These are phyloP conservation scores for Candida ficus DNA, from an alignment of 805 yeast genomes.

Conservation along the genomic window DNA sequence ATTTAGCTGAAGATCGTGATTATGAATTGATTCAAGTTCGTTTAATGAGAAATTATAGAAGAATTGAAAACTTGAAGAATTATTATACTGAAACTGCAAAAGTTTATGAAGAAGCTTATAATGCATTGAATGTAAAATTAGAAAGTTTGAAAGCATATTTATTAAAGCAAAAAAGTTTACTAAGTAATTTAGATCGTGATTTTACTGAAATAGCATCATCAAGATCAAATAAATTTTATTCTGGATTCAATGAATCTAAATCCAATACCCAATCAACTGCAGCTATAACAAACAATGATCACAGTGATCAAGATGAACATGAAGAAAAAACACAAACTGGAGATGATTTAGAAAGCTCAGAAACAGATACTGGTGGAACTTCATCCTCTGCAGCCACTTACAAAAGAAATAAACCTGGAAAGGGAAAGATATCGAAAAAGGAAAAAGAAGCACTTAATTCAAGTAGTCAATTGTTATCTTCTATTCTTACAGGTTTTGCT, in stretches of 20 bases:
- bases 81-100: conserved; percentile 25
- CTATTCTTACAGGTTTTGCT: conserved; percentile 27
- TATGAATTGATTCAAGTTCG: conserved; percentile 26
- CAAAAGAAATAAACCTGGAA: background rate
- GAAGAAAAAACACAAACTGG: background rate
- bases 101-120: conserved; percentile 23
- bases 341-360: conserved; percentile 10
- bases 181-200: conserved; percentile 24
- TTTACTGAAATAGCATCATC: conserved; percentile 26
- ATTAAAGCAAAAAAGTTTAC: conserved; percentile 23
- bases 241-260: conserved; percentile 20
- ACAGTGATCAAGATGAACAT: background rate
- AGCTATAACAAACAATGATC: background rate
- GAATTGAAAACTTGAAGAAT: conserved; percentile 21
- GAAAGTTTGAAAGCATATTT: conserved; percentile 30
- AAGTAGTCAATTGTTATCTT: conserved; percentile 5
- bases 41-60: conserved; percentile 21
- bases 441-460: conserved; percentile 3
- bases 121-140: conserved; percentile 25
- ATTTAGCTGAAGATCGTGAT: conserved; percentile 30
- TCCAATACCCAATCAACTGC: no score
- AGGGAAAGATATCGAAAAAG: background rate
- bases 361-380: conserved; percentile 16
- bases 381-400: conserved; percentile 2
- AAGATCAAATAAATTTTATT: conserved; percentile 28